phyloP scores from a whole-genome alignment of 108 stramenopile genomes.

The Nitzschia inconspicua region DNA sequence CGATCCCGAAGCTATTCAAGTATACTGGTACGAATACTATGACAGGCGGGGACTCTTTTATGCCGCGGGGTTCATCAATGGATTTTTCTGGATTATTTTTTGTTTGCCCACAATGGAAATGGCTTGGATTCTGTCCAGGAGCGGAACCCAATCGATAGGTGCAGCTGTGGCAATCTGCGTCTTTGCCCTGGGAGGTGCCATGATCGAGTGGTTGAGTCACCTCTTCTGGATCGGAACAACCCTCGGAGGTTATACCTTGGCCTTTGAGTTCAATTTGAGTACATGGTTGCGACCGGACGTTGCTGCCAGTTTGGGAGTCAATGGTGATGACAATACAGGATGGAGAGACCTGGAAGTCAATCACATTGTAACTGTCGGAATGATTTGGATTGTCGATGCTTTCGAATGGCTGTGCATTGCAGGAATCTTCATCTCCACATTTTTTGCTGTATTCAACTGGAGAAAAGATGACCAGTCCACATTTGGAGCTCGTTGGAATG shows the following conservation, averaged over 20 bases:
- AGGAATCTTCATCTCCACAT: slow-evolving; percentile 11
- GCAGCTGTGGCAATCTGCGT: slow-evolving; percentile 45
- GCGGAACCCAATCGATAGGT: slow-evolving; percentile 42
- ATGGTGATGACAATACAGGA: slow-evolving; percentile 46
- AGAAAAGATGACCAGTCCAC: slow-evolving; percentile 13
- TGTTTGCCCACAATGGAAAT: slow-evolving; percentile 56
- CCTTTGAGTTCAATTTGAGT: slow-evolving; percentile 54
- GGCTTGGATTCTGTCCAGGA: slow-evolving; percentile 55
- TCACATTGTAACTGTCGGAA: slow-evolving; percentile 20
- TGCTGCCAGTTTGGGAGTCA: background rate
- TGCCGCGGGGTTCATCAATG: slow-evolving; percentile 30
- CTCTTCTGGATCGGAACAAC: slow-evolving; percentile 51
- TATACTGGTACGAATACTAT: slow-evolving; percentile 33
- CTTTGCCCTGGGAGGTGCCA: slow-evolving; percentile 49
- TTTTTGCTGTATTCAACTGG: slow-evolving; percentile 17
- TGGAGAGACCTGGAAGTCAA: slow-evolving; percentile 73
- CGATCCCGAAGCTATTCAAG: slow-evolving; percentile 45
- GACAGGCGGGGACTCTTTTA: slow-evolving; percentile 4
- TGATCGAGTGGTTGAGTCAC: slow-evolving; percentile 53
- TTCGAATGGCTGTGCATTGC: slow-evolving; percentile 29
- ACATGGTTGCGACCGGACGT: slow-evolving; percentile 37
- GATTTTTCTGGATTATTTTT: slow-evolving; percentile 60
- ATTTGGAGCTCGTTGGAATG: slow-evolving; percentile 27
- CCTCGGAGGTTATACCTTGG: slow-evolving; percentile 33
- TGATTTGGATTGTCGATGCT: slow-evolving; percentile 27